These are phyloP conservation scores for Colletotrichum musae DNA, from an alignment of 2,329 filamentous ascomycete species.

Conservation along the genomic window DNA sequence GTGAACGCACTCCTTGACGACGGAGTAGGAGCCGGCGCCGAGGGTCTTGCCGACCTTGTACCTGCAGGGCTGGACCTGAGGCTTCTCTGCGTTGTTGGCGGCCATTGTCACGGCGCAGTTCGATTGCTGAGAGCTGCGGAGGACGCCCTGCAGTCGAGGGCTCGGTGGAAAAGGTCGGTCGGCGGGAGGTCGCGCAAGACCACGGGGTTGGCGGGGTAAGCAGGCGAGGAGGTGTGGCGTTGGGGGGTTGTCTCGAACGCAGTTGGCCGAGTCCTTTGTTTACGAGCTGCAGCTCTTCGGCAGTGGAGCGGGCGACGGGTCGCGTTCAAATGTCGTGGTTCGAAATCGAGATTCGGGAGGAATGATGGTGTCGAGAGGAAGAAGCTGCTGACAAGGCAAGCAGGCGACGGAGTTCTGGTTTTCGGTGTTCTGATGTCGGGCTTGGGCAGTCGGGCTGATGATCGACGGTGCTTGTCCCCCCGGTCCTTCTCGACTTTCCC, in stretches of 20 bases:
- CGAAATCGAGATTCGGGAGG: slow-evolving; percentile 6
- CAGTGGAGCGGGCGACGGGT: neutral
- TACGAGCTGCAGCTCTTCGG: neutral
- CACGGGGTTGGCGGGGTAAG: slow-evolving; percentile 35
- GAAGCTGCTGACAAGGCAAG: slow-evolving; percentile 25
- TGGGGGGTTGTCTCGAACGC: slow-evolving; percentile 18
- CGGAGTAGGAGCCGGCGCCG: slow-evolving; percentile 96
- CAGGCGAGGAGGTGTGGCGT: slow-evolving; percentile 15
- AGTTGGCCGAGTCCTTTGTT: slow-evolving; percentile 17
- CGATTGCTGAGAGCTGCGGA: neutral
- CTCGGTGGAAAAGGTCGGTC: slow-evolving; percentile 15
- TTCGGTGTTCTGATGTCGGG: slow-evolving; percentile 4
- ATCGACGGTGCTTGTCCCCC: slow-evolving; percentile 34
- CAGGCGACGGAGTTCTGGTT: slow-evolving; percentile 9
- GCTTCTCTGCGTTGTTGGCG: slow-evolving; percentile 47
- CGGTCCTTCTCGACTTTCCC: slow-evolving; percentile 22
- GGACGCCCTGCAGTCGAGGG: slow-evolving; percentile 29
- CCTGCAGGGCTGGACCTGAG: slow-evolving; percentile 91
- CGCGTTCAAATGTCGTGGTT: neutral
- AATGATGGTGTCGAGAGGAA: slow-evolving; percentile 7
- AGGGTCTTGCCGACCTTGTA: slow-evolving; percentile 99
- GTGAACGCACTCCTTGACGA: slow-evolving; percentile 98
- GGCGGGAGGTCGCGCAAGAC: slow-evolving; percentile 14
- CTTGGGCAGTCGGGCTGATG: slow-evolving; percentile 31
- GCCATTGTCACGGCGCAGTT: slow-evolving; percentile 31